Conservation (phyloP, 2,329 filamentous ascomycete species). For the Pseudocercospora macadamiae region DNA sequence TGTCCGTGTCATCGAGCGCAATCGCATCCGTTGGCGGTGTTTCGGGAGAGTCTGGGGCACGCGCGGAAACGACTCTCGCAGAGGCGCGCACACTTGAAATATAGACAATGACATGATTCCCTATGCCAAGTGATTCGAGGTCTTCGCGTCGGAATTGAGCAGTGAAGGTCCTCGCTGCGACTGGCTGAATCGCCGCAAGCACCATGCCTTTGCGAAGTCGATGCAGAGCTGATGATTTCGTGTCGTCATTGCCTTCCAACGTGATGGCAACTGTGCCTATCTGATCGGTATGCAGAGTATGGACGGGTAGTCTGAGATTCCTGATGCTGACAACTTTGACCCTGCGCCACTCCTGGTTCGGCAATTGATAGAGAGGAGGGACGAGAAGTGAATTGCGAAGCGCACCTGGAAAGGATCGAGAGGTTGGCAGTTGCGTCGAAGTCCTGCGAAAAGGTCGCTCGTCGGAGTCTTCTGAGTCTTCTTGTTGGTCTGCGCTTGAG, state of each 20-base stretch:
- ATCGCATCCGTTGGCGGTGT: not conserved
- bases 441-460: conserved; percentile 33
- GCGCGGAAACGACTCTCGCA: conserved; percentile 66
- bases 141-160: conserved; percentile 70
- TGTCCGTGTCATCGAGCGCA: conserved; percentile 40
- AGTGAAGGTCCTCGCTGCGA: conserved; percentile 53
- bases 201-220: conserved; percentile 79
- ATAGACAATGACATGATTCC: conserved; percentile 78
- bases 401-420: conserved; percentile 53
- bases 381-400: conserved; percentile 37
- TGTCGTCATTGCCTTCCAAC: conserved; percentile 44
- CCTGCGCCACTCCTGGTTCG: conserved; percentile 70
- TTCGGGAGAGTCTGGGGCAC: conserved; percentile 34
- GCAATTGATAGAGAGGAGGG: conserved; percentile 29
- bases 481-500: conserved; percentile 31
- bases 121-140: conserved; percentile 65
- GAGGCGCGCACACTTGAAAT: conserved; percentile 83
- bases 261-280: conserved; percentile 86
- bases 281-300: conserved; percentile 74
- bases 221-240: conserved; percentile 35
- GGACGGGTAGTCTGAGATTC: conserved; percentile 82
- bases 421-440: conserved; percentile 41
- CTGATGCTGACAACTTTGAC: conserved; percentile 84
- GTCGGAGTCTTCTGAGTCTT: conserved; percentile 42
- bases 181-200: conserved; percentile 63